Conservation (phyloP, 2,329 filamentous ascomycete genomes). For the Cladosporium sp. region DNA sequence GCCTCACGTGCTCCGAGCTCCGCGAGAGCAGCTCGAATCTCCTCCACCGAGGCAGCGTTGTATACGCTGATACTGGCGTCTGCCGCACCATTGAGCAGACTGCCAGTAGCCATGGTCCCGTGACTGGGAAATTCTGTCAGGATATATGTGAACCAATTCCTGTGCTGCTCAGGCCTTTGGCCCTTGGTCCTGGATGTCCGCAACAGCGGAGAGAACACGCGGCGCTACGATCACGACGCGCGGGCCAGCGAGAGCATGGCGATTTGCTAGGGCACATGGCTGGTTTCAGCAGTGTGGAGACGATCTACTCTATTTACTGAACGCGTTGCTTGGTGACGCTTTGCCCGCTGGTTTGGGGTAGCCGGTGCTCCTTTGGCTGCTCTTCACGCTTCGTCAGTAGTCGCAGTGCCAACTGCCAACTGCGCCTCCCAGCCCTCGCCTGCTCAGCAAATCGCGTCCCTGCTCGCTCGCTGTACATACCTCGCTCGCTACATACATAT, state of each 20-base stretch:
- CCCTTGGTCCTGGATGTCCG: not conserved
- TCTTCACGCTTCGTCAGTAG: conserved; percentile 6
- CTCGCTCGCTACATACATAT: not conserved
- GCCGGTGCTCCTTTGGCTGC: not conserved
- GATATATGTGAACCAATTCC: not conserved
- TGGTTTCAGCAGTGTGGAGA: conserved; percentile 10
- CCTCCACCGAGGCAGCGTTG: conserved; percentile 68
- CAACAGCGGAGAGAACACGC: not conserved
- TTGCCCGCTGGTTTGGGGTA: not conserved
- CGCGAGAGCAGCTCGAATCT: conserved; percentile 73
- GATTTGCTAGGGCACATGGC: not conserved
- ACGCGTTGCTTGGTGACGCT: conserved; percentile 10
- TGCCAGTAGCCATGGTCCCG: conserved; percentile 7
- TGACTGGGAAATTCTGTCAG: not conserved
- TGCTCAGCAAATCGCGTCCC: not conserved
- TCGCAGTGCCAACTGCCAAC: not conserved
- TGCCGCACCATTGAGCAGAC: not conserved
- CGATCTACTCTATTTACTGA: conserved; percentile 6
- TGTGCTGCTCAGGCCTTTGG: not conserved
- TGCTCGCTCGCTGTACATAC: too few relatives aligned
- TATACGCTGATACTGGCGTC: not conserved
- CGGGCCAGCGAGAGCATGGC: not conserved
- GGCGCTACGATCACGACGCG: not conserved
- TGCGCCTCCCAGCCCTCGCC: not conserved
- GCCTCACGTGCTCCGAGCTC: conserved; percentile 73